Conservation (phyloP, 345 rosid genomes). For the Melastoma malabathricum region DNA sequence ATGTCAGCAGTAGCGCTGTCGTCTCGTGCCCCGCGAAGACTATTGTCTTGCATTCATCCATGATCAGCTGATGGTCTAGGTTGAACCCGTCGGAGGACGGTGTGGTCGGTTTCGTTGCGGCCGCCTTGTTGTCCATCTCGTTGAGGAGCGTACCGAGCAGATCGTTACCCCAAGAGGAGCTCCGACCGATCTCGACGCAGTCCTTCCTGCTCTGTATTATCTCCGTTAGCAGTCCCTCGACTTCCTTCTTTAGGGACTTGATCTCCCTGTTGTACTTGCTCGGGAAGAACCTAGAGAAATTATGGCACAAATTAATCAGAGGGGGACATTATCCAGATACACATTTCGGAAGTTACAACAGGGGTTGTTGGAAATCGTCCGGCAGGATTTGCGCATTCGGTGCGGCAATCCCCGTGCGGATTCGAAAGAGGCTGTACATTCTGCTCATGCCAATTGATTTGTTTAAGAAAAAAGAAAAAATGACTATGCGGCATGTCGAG, state of each 20-base stretch:
- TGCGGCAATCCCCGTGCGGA: too few relatives aligned
- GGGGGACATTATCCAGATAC: too few relatives aligned
- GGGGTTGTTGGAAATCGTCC: too few relatives aligned
- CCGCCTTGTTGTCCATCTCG: slow-evolving; percentile 43
- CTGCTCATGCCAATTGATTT: too few relatives aligned
- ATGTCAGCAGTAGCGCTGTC: slow-evolving; percentile 73
- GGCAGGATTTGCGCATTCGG: too few relatives aligned
- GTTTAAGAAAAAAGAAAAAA: too few relatives aligned
- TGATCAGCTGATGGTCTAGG: slow-evolving; percentile 56
- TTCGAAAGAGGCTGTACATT: too few relatives aligned
- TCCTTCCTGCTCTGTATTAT: slow-evolving; percentile 69
- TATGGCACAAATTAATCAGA: too few relatives aligned
- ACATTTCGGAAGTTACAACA: too few relatives aligned
- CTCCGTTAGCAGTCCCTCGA: slow-evolving; percentile 68
- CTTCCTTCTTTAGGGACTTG: slow-evolving; percentile 62
- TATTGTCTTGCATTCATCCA: slow-evolving; percentile 97
- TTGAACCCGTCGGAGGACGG: slow-evolving; percentile 14
- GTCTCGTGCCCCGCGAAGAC: slow-evolving; percentile 98
- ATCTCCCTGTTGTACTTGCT: slow-evolving; percentile 81
- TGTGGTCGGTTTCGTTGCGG: not conserved
- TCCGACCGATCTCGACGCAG: slow-evolving; percentile 67
- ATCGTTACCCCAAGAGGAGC: slow-evolving; percentile 72
- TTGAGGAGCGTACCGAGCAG: slow-evolving; percentile 61
- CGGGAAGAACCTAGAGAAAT: slow-evolving; percentile 53
- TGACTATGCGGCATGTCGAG: too few relatives aligned